These are phyloP conservation scores for Collybia nuda DNA, from an alignment of 768 basidiomycete genomes.

Conservation along the genomic window DNA sequence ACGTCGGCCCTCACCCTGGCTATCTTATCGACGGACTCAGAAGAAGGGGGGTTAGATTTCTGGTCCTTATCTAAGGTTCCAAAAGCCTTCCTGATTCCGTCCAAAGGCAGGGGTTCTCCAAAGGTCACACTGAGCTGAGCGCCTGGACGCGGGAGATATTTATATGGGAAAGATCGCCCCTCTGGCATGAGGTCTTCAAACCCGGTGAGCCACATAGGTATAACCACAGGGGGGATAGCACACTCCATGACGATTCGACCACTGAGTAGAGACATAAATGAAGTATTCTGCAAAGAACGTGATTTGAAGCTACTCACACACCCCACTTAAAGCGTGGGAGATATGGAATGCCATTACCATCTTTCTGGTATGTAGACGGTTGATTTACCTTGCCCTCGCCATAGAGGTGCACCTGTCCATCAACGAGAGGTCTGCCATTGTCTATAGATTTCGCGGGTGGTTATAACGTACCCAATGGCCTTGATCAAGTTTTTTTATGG, in stretches of 20 bases:
- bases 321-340: conserved; percentile 94
- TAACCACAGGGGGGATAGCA: conserved; percentile 64
- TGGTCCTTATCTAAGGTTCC: conserved; percentile 2
- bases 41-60: background rate
- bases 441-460: background rate
- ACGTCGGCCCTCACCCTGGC: conserved; percentile 48
- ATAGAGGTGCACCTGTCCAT: conserved; percentile 81
- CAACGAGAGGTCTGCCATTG: background rate
- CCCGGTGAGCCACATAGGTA: conserved; percentile 90
- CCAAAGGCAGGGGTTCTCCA: conserved; percentile 65
- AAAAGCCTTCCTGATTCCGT: conserved; percentile 28
- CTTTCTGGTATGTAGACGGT: conserved; percentile 46
- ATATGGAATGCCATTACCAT: conserved; percentile 39
- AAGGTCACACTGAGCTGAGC: conserved; percentile 73
- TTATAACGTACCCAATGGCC: conserved; percentile 78
- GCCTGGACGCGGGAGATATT: conserved; percentile 64
- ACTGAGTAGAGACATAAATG: conserved; percentile 35
- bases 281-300: background rate
- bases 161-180: conserved; percentile 72
- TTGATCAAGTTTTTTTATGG: conserved; percentile 74
- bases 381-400: conserved; percentile 90
- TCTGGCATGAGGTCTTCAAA: conserved; percentile 94
- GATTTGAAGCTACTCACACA: conserved; percentile 56
- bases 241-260: conserved; percentile 77
- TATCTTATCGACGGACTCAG: conserved; percentile 10